Evolutionary conservation across 495 filamentous ascomycete species (phyloP), one percentile per base, ranked within the genome.

Genomic region (Penicillium bialowiezense): DNA sequence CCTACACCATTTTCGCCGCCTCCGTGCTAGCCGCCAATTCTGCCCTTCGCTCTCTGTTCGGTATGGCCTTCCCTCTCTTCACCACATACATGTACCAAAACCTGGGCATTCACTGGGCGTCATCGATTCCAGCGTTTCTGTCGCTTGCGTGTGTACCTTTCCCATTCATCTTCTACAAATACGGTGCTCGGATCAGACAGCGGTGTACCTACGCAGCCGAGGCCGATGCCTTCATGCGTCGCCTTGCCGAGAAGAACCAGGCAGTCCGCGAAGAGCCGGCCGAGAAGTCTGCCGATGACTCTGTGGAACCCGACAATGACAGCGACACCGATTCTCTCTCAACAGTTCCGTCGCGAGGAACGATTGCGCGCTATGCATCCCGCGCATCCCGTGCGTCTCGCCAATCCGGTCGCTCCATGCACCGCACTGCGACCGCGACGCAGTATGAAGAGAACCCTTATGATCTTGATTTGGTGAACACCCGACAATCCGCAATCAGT

Each of bases 61-160:
- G 90, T 55, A 85, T 87, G n/a, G 85, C 79, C 0, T 93, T 95
- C 72, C 90, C 89, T 2, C 74, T 95, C 0, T 93, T 95, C 74
- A 92, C 89, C 3, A 80, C 77, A 0, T 73, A 86, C 49, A 88
- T 93, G 85, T 93, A 89, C 64, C 28, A 72, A 5, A 73, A 82
- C 59, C 78, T 95, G 1, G 88, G 89, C 48, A 83, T 87, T 49
- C 86, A 91, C 72, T 91, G 88, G 89, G 89, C 87, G 3, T 90
- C 24, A 82, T 89, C 50, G 86, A 89, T 58, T 85, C 80, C 17
- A 81, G 79, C 1, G 76, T 95, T 38, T 87, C 88, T 1, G 89
- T 86, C 86, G 3, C 68, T 92, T 13, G 78, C 74, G n/a, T 91
- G 88, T 62, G 73, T 90, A 35, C 89, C 89, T 0, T 88, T 90